Evolutionary conservation across 257 asterid species (phyloP), one percentile per base, ranked within the genome.

Genomic region (Solanum peruvianum): DNA sequence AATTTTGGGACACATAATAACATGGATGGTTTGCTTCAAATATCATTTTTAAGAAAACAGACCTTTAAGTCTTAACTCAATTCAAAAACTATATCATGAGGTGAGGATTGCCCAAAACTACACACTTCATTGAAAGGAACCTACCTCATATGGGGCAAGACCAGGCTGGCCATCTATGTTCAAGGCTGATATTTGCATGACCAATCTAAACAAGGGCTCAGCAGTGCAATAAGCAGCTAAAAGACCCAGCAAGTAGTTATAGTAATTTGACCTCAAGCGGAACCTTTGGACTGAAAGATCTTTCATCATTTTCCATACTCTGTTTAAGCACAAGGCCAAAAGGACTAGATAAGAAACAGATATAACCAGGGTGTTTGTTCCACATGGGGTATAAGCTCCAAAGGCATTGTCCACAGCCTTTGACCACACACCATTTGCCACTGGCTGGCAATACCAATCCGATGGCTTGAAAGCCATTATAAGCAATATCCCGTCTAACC

Each of bases 311-410:
- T 73, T 86, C 96, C 95, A 93, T 87, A 94, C 83, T 88, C 99
- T 92, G 31, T 91, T 91, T 41, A 93, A 81, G 93, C 96, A 92
- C 89, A 95, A 62, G 45, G 96, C 96, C 80, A 97, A 49, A 84
- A 97, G 92, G 83, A 93, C 96, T 90, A 97, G 89, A 87, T 95
- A 91, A 45, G 98, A 91, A 77, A 94, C 81, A 87, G 94, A 92
- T 86, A 93, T 89, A 67, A 95, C 99, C 86, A 95, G 78, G 86
- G 98, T 87, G 90, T 97, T 96, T 9, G 93, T 92, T 56, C 93
- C 99, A 88, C 99, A 97, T 3, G 99, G 97, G 45, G 99, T 94
- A 85, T 91, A 94, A 83, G 96, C 94, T 88, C 99, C 99, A 21
- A 97, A 97, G 27, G 98, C 97, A 92, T 94, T 95, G 64, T 97